Conservation (phyloP, 208 protist species). For the Leishmania aethiopica region DNA sequence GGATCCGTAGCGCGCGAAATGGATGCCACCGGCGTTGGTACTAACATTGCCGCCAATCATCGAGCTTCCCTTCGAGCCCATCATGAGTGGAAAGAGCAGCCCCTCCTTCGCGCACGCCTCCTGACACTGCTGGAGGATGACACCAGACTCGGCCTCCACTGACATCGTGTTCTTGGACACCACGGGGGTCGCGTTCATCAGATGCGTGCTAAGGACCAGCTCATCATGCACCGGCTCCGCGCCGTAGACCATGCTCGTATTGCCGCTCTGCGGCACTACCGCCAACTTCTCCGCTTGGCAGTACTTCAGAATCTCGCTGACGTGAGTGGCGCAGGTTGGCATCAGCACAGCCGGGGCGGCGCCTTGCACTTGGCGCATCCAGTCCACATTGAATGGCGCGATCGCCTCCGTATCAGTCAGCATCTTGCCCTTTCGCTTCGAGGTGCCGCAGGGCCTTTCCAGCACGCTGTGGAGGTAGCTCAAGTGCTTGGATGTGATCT, state of each 20-base stretch:
- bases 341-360: slow-evolving; percentile 53
- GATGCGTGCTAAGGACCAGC: slow-evolving; percentile 86
- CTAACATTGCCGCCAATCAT: slow-evolving; percentile 97
- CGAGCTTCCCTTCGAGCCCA: slow-evolving; percentile 96
- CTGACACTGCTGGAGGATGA: slow-evolving; percentile 92
- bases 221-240: slow-evolving; percentile 90
- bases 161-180: slow-evolving; percentile 74
- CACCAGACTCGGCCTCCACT: slow-evolving; percentile 85
- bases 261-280: slow-evolving; percentile 97
- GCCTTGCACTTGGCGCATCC: slow-evolving; percentile 70
- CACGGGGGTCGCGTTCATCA: slow-evolving; percentile 91
- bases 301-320: slow-evolving; percentile 87
- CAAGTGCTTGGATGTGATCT: slow-evolving; percentile 48
- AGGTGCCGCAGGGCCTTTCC: slow-evolving; percentile 42
- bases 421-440: slow-evolving; percentile 52
- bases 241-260: slow-evolving; percentile 97
- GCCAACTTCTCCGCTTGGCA: slow-evolving; percentile 92
- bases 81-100: slow-evolving; percentile 94
- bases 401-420: slow-evolving; percentile 45
- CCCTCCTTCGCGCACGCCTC: slow-evolving; percentile 64
- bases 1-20: slow-evolving; percentile 95
- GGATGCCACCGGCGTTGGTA: slow-evolving; percentile 97
- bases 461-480: slow-evolving; percentile 59
- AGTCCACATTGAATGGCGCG: slow-evolving; percentile 70
- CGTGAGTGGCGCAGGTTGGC: slow-evolving; percentile 58